A percentile compares a stretch with the other conserved stretches of the same genome.
These are phyloP conservation scores for Patellaria atrata DNA, from an alignment of 495 filamentous ascomycete species.

Conservation along the genomic window DNA sequence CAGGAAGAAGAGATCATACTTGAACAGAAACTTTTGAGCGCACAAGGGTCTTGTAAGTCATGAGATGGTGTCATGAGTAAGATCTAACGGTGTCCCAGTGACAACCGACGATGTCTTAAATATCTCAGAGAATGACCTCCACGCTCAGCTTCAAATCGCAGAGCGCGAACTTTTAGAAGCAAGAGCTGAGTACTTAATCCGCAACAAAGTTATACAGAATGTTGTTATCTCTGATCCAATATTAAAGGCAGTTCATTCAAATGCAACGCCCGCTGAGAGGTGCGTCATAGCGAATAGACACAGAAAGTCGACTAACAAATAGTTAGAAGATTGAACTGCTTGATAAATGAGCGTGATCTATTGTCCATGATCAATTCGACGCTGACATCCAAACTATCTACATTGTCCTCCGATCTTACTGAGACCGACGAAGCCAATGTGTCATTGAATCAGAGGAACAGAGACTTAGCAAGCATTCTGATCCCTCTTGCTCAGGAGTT, in stretches of 20 bases:
- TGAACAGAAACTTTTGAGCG: constrained; percentile 52
- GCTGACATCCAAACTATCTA: constrained; percentile 36
- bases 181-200: constrained; percentile 50
- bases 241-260: constrained; percentile 59
- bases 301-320: constrained; percentile 2
- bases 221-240: constrained; percentile 57
- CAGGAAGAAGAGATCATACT: constrained; percentile 53
- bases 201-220: constrained; percentile 48
- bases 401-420: constrained; percentile 34
- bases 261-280: constrained; percentile 53
- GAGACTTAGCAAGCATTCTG: constrained; percentile 43
- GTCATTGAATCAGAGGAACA: constrained; percentile 41
- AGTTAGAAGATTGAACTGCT: constrained; percentile 45
- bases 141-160: constrained; percentile 37
- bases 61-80: neutral
- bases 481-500: constrained; percentile 45
- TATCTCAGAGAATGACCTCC: constrained; percentile 29
- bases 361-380: constrained; percentile 45
- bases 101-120: constrained; percentile 13
- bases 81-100: constrained; percentile 12
- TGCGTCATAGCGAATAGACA: no score
- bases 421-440: constrained; percentile 42
- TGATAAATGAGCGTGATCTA: constrained; percentile 52
- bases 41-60: constrained; percentile 24
- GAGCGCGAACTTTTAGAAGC: constrained; percentile 55